These are phyloP conservation scores for Boletus holoroseus DNA, from an alignment of 1,284 basidiomycete genomes.

Conservation along the genomic window DNA sequence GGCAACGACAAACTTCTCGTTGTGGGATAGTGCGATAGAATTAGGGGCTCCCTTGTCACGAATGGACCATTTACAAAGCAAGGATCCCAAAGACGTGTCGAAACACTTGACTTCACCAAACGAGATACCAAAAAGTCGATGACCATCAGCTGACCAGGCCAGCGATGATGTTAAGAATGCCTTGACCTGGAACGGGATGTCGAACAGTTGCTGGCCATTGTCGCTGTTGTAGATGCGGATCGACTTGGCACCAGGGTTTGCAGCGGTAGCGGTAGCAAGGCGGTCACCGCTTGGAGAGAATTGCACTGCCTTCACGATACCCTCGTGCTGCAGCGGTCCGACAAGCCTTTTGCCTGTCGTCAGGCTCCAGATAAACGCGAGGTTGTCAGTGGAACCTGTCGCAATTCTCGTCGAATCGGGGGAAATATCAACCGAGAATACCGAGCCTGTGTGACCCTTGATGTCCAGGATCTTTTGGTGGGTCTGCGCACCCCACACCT, in stretches of 20 bases:
- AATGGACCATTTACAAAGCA: neutral
- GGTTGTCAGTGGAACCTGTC: neutral
- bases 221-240: neutral
- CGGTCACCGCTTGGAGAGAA: neutral
- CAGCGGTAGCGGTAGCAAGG: constrained; percentile 1
- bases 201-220: neutral
- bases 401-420: constrained; percentile 4
- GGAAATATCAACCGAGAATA: neutral
- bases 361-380: constrained; percentile 1
- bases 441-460: constrained; percentile 20
- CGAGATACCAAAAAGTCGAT: neutral
- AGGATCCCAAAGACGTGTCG: neutral
- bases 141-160: neutral
- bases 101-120: neutral
- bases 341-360: neutral
- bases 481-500: constrained; percentile 6
- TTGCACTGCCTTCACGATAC: neutral
- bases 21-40: neutral
- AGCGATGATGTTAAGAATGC: neutral
- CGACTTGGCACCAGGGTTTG: neutral
- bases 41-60: too few relatives aligned
- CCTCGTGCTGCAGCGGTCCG: neutral
- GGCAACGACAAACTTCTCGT: neutral
- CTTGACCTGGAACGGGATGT: neutral
- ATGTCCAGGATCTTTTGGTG: neutral